Percentiles rank a stretch among this genome's conserved stretches.
Conservation (phyloP, 192 early-diverging fungal genomes). For the Jimgerdemannia lactiflua region DNA sequence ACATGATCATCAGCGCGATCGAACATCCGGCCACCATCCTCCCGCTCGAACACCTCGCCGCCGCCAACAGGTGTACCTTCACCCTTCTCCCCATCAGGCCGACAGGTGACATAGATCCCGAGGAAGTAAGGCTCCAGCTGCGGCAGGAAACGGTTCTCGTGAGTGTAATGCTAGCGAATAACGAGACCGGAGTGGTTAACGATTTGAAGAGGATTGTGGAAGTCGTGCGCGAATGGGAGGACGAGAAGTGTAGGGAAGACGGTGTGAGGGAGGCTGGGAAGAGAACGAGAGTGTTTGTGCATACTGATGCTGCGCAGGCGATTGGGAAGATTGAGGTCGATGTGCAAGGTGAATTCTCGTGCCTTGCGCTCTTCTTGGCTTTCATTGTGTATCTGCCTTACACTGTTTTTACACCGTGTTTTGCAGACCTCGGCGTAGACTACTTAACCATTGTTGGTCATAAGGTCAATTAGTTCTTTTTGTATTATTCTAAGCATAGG, state of each 20-base stretch:
- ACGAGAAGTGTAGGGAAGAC: not conserved
- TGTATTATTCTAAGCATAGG: not conserved
- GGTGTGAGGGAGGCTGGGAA: not conserved
- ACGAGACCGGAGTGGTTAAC: not conserved
- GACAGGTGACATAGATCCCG: not conserved
- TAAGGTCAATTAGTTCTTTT: not conserved
- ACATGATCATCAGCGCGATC: not conserved
- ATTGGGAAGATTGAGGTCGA: constrained; percentile 5
- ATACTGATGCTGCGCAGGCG: constrained; percentile 4
- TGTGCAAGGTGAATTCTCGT: not conserved
- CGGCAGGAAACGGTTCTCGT: constrained; percentile 1
- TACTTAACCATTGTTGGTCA: constrained; percentile 2
- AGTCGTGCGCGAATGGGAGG: not conserved
- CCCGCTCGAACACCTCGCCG: not conserved
- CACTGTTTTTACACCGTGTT: not conserved
- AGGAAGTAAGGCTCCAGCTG: not conserved
- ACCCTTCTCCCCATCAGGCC: not conserved
- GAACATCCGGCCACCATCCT: not conserved
- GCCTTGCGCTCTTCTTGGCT: too few species aligned
- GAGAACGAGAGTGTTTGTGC: not conserved
- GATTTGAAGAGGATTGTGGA: constrained; percentile 1
- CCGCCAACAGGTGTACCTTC: not conserved
- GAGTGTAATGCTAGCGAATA: constrained; percentile 5
- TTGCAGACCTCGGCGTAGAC: not conserved
- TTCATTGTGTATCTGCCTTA: too few species aligned